Percentiles rank a stretch among this genome's conserved stretches.
Evolutionary conservation across 2,329 filamentous ascomycete genomes (phyloP).

Genomic region (Parascedosporium putredinis): DNA sequence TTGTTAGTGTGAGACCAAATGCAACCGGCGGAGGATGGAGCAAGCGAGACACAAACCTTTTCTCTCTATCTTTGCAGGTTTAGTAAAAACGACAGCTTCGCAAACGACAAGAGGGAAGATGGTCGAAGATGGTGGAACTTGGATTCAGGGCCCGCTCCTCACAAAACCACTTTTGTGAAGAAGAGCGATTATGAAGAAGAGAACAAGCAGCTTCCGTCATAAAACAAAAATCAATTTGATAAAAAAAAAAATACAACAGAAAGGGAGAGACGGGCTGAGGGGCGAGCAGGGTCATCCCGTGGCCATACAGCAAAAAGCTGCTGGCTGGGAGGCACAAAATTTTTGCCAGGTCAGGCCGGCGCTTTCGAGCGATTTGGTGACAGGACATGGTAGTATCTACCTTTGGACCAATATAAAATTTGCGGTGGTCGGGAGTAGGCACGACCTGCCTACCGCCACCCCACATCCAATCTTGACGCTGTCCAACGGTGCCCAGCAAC

Average conservation of each 20-base stretch:
- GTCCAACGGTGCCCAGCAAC: conserved; percentile 9
- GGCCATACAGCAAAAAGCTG: conserved; percentile 2
- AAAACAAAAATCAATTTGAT: too few relatives aligned
- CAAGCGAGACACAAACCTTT: not conserved
- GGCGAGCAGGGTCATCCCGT: not conserved
- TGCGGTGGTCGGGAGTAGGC: not conserved
- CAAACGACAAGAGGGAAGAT: not conserved
- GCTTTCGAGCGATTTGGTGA: conserved; percentile 1
- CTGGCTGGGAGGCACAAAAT: conserved; percentile 6
- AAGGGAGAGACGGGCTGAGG: not conserved
- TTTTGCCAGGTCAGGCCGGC: conserved; percentile 7
- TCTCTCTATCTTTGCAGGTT: not conserved
- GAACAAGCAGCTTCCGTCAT: conserved; percentile 2
- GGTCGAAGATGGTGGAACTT: conserved; percentile 7
- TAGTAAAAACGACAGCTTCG: not conserved
- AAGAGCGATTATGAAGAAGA: not conserved
- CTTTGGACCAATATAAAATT: not conserved
- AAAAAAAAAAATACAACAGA: not conserved
- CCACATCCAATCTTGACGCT: conserved; percentile 9
- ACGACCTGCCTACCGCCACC: conserved; percentile 1
- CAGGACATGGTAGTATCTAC: conserved; percentile 2
- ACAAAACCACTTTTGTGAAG: not conserved
- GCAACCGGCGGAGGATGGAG: not conserved
- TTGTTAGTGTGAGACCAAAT: conserved; percentile 4
- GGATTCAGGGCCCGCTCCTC: not conserved